Conservation (phyloP, 805 yeast species). For the Yarrowia deformans region DNA sequence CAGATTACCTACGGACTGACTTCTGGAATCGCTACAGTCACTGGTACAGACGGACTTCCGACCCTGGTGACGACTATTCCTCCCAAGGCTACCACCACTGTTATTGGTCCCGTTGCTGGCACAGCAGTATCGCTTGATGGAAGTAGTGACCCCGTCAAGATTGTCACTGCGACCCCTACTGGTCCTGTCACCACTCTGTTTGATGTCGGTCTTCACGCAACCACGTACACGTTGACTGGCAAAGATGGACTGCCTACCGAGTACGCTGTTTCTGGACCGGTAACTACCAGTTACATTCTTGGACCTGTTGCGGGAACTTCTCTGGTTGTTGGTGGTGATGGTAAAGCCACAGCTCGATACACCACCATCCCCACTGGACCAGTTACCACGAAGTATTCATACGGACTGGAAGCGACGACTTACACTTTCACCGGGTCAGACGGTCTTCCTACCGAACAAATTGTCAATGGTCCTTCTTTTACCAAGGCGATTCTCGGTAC, state of each 20-base stretch:
- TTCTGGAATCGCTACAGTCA: background rate
- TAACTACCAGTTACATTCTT: background rate
- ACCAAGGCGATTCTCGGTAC: background rate
- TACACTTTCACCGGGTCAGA: background rate
- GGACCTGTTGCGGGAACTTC: background rate
- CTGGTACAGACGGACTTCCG: background rate
- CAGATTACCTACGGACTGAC: background rate
- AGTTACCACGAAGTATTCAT: background rate
- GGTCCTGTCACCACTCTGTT: background rate
- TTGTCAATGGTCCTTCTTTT: background rate
- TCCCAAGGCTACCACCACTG: background rate
- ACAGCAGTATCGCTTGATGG: background rate
- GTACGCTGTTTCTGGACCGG: background rate
- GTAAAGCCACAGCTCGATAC: background rate
- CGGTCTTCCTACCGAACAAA: background rate
- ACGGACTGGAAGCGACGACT: background rate
- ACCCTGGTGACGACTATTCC: background rate
- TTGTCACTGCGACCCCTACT: background rate
- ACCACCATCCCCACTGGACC: background rate
- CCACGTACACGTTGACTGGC: background rate
- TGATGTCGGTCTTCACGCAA: background rate
- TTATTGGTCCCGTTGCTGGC: background rate
- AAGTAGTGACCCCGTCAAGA: background rate
- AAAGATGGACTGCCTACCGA: slow-evolving; percentile 1
- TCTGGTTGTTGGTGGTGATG: background rate